Conservation (phyloP, 2,329 filamentous ascomycete species). For the Cladorrhinum sp. region DNA sequence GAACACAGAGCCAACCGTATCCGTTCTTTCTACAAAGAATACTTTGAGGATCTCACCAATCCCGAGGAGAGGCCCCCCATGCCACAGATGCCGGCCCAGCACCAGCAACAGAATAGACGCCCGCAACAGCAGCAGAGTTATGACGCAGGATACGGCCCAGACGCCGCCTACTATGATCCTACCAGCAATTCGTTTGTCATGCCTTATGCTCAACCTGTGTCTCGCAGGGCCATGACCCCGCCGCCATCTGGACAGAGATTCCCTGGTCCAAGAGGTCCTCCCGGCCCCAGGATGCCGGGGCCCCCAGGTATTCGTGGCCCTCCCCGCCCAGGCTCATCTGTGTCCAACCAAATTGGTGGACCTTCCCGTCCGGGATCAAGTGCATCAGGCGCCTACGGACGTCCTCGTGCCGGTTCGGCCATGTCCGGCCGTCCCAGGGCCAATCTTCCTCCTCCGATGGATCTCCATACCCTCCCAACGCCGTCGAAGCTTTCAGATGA, state of each 20-base stretch:
- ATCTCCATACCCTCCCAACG: slow-evolving; percentile 75
- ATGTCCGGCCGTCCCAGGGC: slow-evolving; percentile 42
- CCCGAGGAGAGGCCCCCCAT: slow-evolving; percentile 41
- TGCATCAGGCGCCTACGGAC: slow-evolving; percentile 44
- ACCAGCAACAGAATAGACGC: slow-evolving; percentile 11
- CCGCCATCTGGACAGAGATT: slow-evolving; percentile 61
- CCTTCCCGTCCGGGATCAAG: slow-evolving; percentile 57
- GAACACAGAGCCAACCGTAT: slow-evolving; percentile 95
- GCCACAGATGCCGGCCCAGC: slow-evolving; percentile 31
- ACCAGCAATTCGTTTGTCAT: slow-evolving; percentile 69
- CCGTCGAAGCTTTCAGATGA: slow-evolving; percentile 84
- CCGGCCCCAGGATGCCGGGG: slow-evolving; percentile 47
- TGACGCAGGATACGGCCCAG: slow-evolving; percentile 66
- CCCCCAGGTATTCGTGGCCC: slow-evolving; percentile 41
- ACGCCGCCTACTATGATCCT: slow-evolving; percentile 65
- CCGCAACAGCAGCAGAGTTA: slow-evolving; percentile 58
- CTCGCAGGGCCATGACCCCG: slow-evolving; percentile 91
- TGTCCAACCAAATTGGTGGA: slow-evolving; percentile 26
- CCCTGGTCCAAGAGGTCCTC: slow-evolving; percentile 39
- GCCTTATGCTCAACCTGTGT: slow-evolving; percentile 81
- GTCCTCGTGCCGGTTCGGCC: slow-evolving; percentile 50
- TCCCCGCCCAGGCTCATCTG: slow-evolving; percentile 34
- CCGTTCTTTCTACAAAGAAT: slow-evolving; percentile 98
- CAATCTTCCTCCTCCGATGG: slow-evolving; percentile 66
- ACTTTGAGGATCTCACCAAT: slow-evolving; percentile 80